Evolutionary conservation across 345 rosid genomes (phyloP).

Genomic region (Gossypium bickii): DNA sequence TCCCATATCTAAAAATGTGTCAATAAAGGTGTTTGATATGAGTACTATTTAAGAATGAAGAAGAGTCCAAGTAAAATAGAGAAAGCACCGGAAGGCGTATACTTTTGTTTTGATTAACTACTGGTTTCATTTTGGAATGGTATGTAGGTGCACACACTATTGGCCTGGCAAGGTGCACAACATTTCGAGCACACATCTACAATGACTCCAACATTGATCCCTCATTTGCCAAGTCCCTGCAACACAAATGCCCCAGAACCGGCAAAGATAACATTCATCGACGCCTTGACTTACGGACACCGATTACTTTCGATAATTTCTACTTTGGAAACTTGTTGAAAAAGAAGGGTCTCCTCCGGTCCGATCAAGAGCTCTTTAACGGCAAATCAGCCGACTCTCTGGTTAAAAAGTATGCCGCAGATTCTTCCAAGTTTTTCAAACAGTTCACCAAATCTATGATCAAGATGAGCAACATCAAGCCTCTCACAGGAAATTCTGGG

Average conservation of each 20-base stretch:
- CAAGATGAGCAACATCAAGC: constrained; percentile 40
- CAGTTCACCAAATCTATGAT: constrained; percentile 35
- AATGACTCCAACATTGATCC: constrained; percentile 33
- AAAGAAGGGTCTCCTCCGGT: constrained; percentile 36
- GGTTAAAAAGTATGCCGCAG: constrained; percentile 24
- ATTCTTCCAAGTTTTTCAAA: constrained; percentile 24
- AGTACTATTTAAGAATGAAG: background rate
- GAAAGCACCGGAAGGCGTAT: too few species aligned
- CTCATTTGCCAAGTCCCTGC: constrained; percentile 22
- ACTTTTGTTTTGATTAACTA: too few species aligned
- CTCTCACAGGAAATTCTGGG: constrained; percentile 37
- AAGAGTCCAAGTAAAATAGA: too few species aligned
- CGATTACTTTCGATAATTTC: constrained; percentile 23
- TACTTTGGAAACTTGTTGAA: constrained; percentile 31
- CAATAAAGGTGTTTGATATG: too few species aligned
- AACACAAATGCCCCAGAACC: constrained; percentile 15
- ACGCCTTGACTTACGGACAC: constrained; percentile 24
- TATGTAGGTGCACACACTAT: constrained; percentile 33
- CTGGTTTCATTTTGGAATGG: background rate
- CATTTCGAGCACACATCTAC: constrained; percentile 27
- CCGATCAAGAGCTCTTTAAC: constrained; percentile 38
- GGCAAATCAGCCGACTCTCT: constrained; percentile 14
- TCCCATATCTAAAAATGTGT: too few species aligned
- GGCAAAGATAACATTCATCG: constrained; percentile 22
- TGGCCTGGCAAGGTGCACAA: constrained; percentile 34